Conservation (phyloP, 805 yeast species). For the Barnettozyma salicaria region DNA sequence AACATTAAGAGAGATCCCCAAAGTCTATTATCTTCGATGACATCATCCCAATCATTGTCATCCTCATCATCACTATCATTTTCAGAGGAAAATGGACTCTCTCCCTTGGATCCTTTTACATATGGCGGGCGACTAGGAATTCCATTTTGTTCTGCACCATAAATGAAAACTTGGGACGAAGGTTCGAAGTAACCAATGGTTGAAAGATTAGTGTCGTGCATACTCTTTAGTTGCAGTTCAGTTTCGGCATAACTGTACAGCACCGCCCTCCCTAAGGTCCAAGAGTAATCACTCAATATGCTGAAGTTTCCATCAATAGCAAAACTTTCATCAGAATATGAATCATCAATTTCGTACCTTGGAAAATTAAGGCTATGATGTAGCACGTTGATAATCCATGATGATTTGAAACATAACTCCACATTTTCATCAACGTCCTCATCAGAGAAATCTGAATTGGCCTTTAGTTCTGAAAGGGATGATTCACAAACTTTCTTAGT, state of each 20-base stretch:
- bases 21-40: slow-evolving; percentile 28
- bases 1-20: slow-evolving; percentile 34
- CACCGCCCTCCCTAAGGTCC: slow-evolving; percentile 58
- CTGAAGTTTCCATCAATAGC: slow-evolving; percentile 31
- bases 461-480: slow-evolving; percentile 14
- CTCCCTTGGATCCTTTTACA: slow-evolving; percentile 6
- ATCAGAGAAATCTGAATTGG: slow-evolving; percentile 21
- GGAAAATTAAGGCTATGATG: slow-evolving; percentile 60
- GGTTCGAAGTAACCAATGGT: slow-evolving; percentile 44
- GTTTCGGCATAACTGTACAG: slow-evolving; percentile 45
- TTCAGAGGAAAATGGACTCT: slow-evolving; percentile 27
- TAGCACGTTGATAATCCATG: slow-evolving; percentile 51
- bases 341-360: slow-evolving; percentile 38
- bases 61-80: slow-evolving; percentile 22
- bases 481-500: slow-evolving; percentile 43
- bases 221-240: slow-evolving; percentile 7
- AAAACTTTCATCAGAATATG: slow-evolving; percentile 18
- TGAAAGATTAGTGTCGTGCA: slow-evolving; percentile 11
- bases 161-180: slow-evolving; percentile 39
- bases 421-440: slow-evolving; percentile 39
- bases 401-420: slow-evolving; percentile 54
- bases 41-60: slow-evolving; percentile 37
- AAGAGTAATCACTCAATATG: slow-evolving; percentile 42
- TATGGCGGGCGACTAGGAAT: slow-evolving; percentile 39
- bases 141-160: slow-evolving; percentile 48